Evolutionary conservation across 2,329 filamentous ascomycete genomes (phyloP).

Genomic region (Fusarium concolor): DNA sequence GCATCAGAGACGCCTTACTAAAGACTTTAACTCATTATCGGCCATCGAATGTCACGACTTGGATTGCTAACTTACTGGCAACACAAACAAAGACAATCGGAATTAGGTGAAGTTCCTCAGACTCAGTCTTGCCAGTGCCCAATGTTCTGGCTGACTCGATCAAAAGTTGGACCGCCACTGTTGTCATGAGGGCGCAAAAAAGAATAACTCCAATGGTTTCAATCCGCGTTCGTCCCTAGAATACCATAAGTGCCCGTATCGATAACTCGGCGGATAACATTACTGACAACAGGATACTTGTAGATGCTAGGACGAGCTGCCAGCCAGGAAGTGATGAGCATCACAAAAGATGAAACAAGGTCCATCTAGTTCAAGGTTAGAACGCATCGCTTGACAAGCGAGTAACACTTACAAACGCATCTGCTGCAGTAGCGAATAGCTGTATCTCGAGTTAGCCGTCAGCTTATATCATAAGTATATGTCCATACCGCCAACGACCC

Average conservation of each 20-base stretch:
- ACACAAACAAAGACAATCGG: neutral
- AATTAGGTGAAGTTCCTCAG: neutral
- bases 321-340: neutral
- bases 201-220: slow-evolving; percentile 2
- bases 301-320: slow-evolving; percentile 2
- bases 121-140: neutral
- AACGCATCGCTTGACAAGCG: fast-evolving
- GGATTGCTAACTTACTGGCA: neutral
- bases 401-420: neutral
- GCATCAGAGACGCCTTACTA: neutral
- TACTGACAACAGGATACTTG: slow-evolving; percentile 2
- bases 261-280: neutral
- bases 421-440: slow-evolving; percentile 1
- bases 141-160: neutral
- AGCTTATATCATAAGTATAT: neutral
- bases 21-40: neutral
- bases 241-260: neutral
- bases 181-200: slow-evolving; percentile 2
- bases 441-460: neutral
- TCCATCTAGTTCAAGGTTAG: neutral
- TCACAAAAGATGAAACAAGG: neutral
- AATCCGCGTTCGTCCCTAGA: neutral
- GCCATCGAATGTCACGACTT: neutral
- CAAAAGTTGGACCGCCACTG: neutral
- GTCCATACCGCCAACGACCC: neutral